A percentile compares a stretch with the other conserved stretches of the same genome.
Evolutionary conservation across 352 stramenopile species (phyloP).

Genomic region (Phytophthora melonis): DNA sequence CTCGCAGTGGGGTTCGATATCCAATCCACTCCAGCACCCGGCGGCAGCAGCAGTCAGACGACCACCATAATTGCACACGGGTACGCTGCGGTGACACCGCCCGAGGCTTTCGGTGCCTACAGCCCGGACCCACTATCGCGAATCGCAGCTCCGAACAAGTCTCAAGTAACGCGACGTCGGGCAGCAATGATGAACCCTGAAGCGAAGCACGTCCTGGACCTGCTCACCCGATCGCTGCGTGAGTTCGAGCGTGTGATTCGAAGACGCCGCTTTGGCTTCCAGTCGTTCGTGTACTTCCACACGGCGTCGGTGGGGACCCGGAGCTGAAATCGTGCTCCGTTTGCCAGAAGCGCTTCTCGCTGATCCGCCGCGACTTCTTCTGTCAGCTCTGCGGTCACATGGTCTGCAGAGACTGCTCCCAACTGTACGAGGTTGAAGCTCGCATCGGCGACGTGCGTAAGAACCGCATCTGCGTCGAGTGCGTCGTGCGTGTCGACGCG

Average conservation of each 20-base stretch:
- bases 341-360: constrained; percentile 51
- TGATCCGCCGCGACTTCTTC: constrained; percentile 55
- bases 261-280: constrained; percentile 66
- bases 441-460: constrained; percentile 48
- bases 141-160: constrained; percentile 10
- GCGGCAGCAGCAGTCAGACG: constrained; percentile 37
- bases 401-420: constrained; percentile 56
- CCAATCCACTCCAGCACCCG: constrained; percentile 34
- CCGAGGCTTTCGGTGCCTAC: constrained; percentile 41
- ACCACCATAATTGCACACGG: constrained; percentile 59
- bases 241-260: constrained; percentile 68
- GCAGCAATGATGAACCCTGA: constrained; percentile 63
- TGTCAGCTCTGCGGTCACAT: constrained; percentile 61
- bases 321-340: constrained; percentile 40
- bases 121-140: constrained; percentile 5
- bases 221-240: constrained; percentile 54
- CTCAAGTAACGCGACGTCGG: constrained; percentile 40
- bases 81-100: constrained; percentile 57
- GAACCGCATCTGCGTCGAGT: constrained; percentile 58
- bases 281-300: constrained; percentile 65
- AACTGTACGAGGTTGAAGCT: constrained; percentile 58
- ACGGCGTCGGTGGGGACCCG: constrained; percentile 14
- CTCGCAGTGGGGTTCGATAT: constrained; percentile 65
- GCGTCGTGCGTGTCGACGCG: constrained; percentile 55
- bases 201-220: constrained; percentile 55